Evolutionary conservation across 2,329 filamentous ascomycete species (phyloP), one percentile per base, ranked within the genome.

Genomic region (Zelopaecilomyces penicillatus): DNA sequence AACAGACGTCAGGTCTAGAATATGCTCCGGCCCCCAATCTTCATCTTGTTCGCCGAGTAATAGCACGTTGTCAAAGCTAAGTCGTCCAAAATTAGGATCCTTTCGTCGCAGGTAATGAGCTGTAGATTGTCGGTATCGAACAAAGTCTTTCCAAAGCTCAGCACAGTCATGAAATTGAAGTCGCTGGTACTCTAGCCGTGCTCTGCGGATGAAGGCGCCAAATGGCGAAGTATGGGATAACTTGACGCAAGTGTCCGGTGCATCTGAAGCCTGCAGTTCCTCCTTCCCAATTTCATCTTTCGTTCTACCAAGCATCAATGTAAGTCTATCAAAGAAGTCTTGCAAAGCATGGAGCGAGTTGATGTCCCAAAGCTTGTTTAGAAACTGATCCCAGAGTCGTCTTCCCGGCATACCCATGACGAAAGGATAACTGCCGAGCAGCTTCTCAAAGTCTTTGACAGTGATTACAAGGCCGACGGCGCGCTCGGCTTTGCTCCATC

Each of bases 321-420:
- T 65, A 11, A 85, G 71, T 26, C 68, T 68, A 30, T 76, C 74
- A 57, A 95, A 87, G 61, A 95, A 91, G 2, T 72, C 70, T 57
- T 90, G 80, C n/a, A 97, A 67, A 0, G 82, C 78, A 65, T 97
- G 80, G 8, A 94, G 75, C 19, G 85, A 91, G 58, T 90, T 81
- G 52, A 97, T 79, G 11, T 75, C 74, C 91, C 93, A 97, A 27
- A 97, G 69, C 50, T 82, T 83, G 44, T 79, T 77, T 9, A 97
- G 74, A 45, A 96, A 87, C 2, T 85, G 69, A 58, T 97, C 89
- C 80, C 90, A 93, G n/a, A 96, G 67, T n/a, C 78, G 83, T 39
- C 85, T 76, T 3, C 88, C 88, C 0, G 88, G 85, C 45, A 87
- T 67, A 33, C 74, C 73, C 54, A 71, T 68, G 28, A 74, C 63